Percentiles rank a stretch among this genome's conserved stretches.
phyloP scores from a whole-genome alignment of 2,329 filamentous ascomycete species.

The Lithohypha guttulata region DNA sequence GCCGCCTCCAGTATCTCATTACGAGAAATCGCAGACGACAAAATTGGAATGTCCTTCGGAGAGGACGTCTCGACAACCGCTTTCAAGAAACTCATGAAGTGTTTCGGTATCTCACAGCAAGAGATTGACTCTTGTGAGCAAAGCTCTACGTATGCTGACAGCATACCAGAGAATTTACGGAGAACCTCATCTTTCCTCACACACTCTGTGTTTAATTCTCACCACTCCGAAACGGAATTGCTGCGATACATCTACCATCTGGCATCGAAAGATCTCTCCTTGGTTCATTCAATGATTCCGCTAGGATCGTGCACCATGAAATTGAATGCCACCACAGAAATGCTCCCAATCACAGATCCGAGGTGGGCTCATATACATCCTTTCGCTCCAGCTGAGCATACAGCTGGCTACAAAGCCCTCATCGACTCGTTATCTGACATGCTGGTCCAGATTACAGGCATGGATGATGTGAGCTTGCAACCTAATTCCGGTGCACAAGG shows the following conservation, averaged over 20 bases:
- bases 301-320: conserved; percentile 98
- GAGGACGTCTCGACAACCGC: conserved; percentile 39
- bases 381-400: conserved; percentile 54
- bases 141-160: conserved; percentile 30
- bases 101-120: conserved; percentile 26
- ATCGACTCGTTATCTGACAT: conserved; percentile 64
- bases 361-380: conserved; percentile 74
- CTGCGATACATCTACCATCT: conserved; percentile 88
- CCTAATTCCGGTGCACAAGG: conserved; percentile 95
- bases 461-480: conserved; percentile 80
- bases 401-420: conserved; percentile 58
- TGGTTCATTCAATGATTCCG: conserved; percentile 96
- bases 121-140: conserved; percentile 7
- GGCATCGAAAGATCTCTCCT: conserved; percentile 84
- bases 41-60: conserved; percentile 66
- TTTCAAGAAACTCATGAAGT: conserved; percentile 24
- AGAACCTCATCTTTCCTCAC: conserved; percentile 68
- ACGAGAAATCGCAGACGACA: conserved; percentile 48
- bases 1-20: conserved; percentile 46
- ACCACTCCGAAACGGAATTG: conserved; percentile 91
- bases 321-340: conserved; percentile 85
- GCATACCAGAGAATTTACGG: conserved; percentile 39
- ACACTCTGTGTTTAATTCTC: conserved; percentile 86
- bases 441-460: conserved; percentile 73
- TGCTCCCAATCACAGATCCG: conserved; percentile 72